Base-by-base conservation (phyloP, 2,329 filamentous ascomycete species). In the Ceratocystis eucalypticola region DNA sequence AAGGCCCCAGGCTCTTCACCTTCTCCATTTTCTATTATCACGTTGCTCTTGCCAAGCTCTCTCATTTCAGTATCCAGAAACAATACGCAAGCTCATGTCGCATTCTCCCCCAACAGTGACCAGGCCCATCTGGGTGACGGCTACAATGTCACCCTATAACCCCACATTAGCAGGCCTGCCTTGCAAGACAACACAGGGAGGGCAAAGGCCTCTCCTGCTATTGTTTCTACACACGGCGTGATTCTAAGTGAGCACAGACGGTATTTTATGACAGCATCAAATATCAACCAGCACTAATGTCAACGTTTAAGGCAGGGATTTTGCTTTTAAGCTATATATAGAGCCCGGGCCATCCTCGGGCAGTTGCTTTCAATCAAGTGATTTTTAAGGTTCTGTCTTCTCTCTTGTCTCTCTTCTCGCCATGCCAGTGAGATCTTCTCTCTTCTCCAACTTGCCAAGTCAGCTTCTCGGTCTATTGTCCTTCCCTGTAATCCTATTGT, bases 131-230 rank as follows among this genome's bases (percentile, higher is more conserved):
- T 33, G 53, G 17, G 17, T 59, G 28, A n/a, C 28, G 53, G 10
- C 53, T 25, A 33, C 28, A 33, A 59, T 59, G 53, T 59, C 53
- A 37, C 53, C 25, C 28, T 59, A 59, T 59, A 33, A 50, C 53
- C 15, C 25, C 53, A 30, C 53, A 30, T 30, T 8, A 37, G 33
- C 8, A 41, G 37, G 37, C 37, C 33, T 37, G 33, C 33, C 33
- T 37, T 37, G 33, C 33, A 55, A 55, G 25, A 15, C 28, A 25
- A 22, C 48, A 10, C 48, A 22, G 45, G 45, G 17, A 17, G n/a
- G 45, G 45, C 45, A 20, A n/a, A 17, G 15, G 45, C n/a, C 17
- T 48, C 15, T 20, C 8, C 50, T 55, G 10, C 53, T 28, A 20
- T 41, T 12, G 10, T 41, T 41, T 41, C 37, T 41, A 6, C 17